A percentile compares a stretch with the other conserved stretches of the same genome.
Conservation (phyloP, 2,329 filamentous ascomycete species). For the Penicillium italicum region DNA sequence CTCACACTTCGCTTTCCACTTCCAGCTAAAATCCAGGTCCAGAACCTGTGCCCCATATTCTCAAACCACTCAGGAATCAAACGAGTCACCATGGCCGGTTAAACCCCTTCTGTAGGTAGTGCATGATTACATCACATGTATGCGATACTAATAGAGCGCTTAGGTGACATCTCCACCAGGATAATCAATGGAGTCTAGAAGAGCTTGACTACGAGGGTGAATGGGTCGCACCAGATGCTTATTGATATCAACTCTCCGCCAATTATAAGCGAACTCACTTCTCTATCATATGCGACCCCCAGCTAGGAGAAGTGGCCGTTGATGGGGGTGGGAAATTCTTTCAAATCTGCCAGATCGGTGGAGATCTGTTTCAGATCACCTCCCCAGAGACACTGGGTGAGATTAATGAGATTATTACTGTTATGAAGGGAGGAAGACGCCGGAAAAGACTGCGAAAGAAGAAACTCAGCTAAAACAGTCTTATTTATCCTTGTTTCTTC, state of each 20-base stretch:
- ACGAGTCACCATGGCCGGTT: too few species aligned
- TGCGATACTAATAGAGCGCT: not conserved
- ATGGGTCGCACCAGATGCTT: not conserved
- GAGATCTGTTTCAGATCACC: not conserved
- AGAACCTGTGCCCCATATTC: not conserved
- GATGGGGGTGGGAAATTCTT: not conserved
- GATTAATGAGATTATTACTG: not conserved
- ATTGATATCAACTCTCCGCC: not conserved
- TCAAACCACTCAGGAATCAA: not conserved
- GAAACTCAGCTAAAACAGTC: not conserved
- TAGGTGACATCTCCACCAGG: not conserved
- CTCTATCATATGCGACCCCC: not conserved
- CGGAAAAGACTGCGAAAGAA: not conserved
- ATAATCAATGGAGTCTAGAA: slow-evolving; percentile 1
- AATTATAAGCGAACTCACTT: not conserved
- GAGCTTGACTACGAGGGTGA: slow-evolving; percentile 6
- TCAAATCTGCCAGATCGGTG: not conserved
- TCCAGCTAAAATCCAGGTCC: not conserved
- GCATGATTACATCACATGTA: not conserved
- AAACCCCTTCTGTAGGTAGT: too few species aligned
- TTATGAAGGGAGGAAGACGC: not conserved
- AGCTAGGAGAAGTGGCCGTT: not conserved
- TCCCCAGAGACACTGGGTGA: not conserved
- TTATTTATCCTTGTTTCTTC: too few species aligned
- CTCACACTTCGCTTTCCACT: too few species aligned